Evolutionary conservation across 495 filamentous ascomycete genomes (phyloP).

Genomic region (Lophium mytilinum): DNA sequence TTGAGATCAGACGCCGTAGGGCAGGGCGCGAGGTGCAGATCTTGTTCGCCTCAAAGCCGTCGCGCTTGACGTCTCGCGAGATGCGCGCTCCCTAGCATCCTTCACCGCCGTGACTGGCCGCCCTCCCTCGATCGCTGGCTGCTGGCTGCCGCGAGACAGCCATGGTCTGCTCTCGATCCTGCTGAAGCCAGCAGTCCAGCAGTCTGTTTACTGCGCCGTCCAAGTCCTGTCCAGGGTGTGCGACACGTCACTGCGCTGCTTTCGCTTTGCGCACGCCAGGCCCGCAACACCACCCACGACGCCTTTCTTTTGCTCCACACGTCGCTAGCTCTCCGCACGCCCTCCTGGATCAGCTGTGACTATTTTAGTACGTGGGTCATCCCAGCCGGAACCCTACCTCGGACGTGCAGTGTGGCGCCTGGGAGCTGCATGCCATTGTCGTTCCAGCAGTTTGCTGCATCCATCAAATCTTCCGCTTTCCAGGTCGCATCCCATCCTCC

Average conservation of each 20-base stretch:
- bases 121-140: constrained; percentile 10
- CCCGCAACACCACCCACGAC: not conserved
- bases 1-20: constrained; percentile 22
- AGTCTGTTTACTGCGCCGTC: not conserved
- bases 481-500: constrained; percentile 10
- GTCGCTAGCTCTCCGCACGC: constrained; percentile 8
- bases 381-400: constrained; percentile 3
- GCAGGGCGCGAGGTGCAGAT: constrained; percentile 25
- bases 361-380: constrained; percentile 18
- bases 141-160: constrained; percentile 13
- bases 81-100: constrained; percentile 19
- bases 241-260: constrained; percentile 21
- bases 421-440: constrained; percentile 1
- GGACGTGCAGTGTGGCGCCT: constrained; percentile 3
- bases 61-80: constrained; percentile 6
- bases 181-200: constrained; percentile 4
- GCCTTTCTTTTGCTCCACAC: constrained; percentile 9
- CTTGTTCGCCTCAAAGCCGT: constrained; percentile 26
- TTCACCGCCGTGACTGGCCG: constrained; percentile 25
- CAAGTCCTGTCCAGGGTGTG: not conserved
- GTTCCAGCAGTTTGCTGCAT: constrained; percentile 3
- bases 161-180: not conserved
- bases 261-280: not conserved
- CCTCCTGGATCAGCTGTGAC: constrained; percentile 16
- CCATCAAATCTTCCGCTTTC: constrained; percentile 18